Base-by-base conservation (phyloP, 2,329 filamentous ascomycete genomes). In the Beauveria rudraprayagi region DNA sequence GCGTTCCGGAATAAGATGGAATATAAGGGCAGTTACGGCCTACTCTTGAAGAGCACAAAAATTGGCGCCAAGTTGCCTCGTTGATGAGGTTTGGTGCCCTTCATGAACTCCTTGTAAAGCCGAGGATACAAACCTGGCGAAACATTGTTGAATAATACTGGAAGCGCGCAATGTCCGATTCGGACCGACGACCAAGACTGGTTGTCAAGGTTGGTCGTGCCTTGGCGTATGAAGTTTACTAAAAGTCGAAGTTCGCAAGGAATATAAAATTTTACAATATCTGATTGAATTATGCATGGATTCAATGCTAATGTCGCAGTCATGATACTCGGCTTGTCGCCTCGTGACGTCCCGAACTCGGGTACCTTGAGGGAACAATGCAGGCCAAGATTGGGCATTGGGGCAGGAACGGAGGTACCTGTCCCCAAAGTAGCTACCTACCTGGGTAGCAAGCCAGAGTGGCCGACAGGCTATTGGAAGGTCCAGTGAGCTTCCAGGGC, bases 1-100 rank as follows among this genome's bases (percentile, higher is more conserved):
- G 73, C 73, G 73, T 75, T 75, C 73, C 72, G 73, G 73, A 56
- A 71, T 67, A 70, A 67, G 70, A 68, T 71, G 69, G 72, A 71
- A 70, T 72, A 70, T 72, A 72, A 71, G 71, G 68, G 67, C 70
- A 41, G 10, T 65, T 70, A 68, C 68, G 70, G 70, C 71, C 70
- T 71, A 72, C 66, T 71, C 69, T 70, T 68, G 67, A 65, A 70
- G 69, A 67, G 69, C 66, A 65, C 50, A 26, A 30, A 50, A 34
- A 34, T 28, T 26, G 46, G 46, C 56, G 30, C 50, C 44, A 17
- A 41, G 56, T 58, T 37, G 17, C 30, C 9, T 46, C 46, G 22
- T 58, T 50, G 34, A 19, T n/a, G 28, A 34, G 37, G 4, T 10
- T 28, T 16, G 44, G 28, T 56, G 54, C 19, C 26, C 11, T 24